Conservation (phyloP, 768 basidiomycete species). For the Naganishia vishniacii region DNA sequence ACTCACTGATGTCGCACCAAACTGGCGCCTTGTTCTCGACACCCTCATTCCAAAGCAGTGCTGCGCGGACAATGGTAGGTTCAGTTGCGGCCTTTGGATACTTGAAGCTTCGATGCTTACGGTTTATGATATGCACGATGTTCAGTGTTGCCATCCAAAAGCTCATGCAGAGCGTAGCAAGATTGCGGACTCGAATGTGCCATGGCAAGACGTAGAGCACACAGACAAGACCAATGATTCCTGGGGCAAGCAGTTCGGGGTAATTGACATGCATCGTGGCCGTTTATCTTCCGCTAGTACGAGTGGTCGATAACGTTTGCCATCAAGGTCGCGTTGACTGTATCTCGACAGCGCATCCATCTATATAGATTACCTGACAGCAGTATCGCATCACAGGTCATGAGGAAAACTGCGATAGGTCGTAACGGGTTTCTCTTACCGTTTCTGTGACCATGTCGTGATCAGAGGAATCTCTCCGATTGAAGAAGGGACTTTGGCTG, state of each 20-base stretch:
- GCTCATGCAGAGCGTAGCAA: slow-evolving; percentile 42
- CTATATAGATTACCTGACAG: no score
- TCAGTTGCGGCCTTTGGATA: not conserved
- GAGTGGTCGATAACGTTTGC: no score
- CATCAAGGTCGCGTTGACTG: no score
- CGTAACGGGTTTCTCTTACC: no score
- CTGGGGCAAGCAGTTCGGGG: slow-evolving; percentile 36
- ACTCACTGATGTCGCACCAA: slow-evolving; percentile 33
- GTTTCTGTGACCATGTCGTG: no score
- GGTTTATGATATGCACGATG: slow-evolving; percentile 38
- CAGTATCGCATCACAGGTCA: no score
- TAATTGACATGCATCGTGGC: slow-evolving; percentile 34
- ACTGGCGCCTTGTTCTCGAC: slow-evolving; percentile 33
- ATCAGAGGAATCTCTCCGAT: no score
- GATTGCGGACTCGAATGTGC: slow-evolving; percentile 44
- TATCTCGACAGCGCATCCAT: no score
- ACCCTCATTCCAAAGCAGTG: slow-evolving; percentile 36
- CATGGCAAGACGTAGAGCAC: slow-evolving; percentile 44
- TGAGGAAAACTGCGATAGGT: no score
- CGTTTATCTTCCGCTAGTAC: not conserved
- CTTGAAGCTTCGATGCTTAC: slow-evolving; percentile 37
- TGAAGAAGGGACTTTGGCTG: no score
- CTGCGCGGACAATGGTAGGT: slow-evolving; percentile 23
- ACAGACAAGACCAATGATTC: slow-evolving; percentile 33
- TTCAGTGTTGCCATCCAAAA: slow-evolving; percentile 45